Evolutionary conservation across 2,329 filamentous ascomycete genomes (phyloP), one percentile per base, ranked within the genome.

Genomic region (Alternaria ventricosa): DNA sequence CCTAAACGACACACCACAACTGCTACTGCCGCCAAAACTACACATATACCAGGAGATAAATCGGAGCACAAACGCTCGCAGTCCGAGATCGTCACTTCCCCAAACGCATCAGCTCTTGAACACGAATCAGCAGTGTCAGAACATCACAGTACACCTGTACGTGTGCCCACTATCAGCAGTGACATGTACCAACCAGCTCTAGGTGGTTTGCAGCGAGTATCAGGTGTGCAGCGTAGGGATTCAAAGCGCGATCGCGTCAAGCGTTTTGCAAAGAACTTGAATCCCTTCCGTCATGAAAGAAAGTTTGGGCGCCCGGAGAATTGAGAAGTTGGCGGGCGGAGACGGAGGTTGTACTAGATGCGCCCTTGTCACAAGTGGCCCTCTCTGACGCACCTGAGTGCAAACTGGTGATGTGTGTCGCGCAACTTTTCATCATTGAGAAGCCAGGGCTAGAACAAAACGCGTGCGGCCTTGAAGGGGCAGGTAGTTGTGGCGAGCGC

Each of bases 161-260:
- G 45, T 23, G 55, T 60, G 2, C 56, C 47, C 8, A 23, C 61
- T 4, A 65, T 67, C 12, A 28, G 27, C 6, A 54, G 30, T 22
- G 61, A 65, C 30, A 60, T 30, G 43, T 67, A 65, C 28, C 60
- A 64, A 43, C 61, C 62, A 9, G 46, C 49, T 23, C 33, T 67
- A 4, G 58, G 64, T 13, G 64, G 62, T n/a, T 28, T 67, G 27
- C 58, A 65, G 7, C 53, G 28, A 25, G 25, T 67, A 2, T 28
- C 55, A 3, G 49, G 30, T 20, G 15, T 55, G 3, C 41, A 58
- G 5, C 43, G 56, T n/a, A 60, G 43, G 30, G 13, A 22, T 8
- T 61, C 55, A 4, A 64, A 59, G 45, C 22, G 60, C 11, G 15
- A 50, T 30, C 46, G 44, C 3, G 5, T 67, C 8, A 62, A 64